A percentile compares a stretch with the other conserved stretches of the same genome.
Evolutionary conservation across 306 rosid species (phyloP).

Genomic region (Acacia melanoxylon): DNA sequence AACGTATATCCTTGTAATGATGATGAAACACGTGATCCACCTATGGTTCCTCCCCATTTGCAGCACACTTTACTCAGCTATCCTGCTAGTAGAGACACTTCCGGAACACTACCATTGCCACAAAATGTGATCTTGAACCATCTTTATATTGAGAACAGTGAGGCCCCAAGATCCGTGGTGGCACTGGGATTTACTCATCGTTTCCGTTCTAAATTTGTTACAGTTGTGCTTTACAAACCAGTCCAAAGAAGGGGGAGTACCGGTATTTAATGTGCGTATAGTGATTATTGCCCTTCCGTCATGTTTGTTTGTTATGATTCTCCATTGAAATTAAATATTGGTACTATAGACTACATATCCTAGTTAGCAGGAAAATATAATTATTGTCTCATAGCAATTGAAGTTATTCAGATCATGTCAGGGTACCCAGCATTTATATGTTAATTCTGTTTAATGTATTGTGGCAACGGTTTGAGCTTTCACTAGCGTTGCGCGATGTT

Average conservation of each 20-base stretch:
- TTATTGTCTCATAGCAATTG: background rate
- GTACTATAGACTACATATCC: constrained; percentile 24
- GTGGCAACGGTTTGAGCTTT: background rate
- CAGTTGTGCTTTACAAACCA: constrained; percentile 95
- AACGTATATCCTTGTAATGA: constrained; percentile 66
- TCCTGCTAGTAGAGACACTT: constrained; percentile 56
- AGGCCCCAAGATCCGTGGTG: constrained; percentile 77
- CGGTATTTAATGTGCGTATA: constrained; percentile 40
- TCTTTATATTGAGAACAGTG: constrained; percentile 87
- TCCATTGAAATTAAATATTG: constrained; percentile 13
- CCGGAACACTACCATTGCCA: constrained; percentile 69
- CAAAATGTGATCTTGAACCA: constrained; percentile 75
- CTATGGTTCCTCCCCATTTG: constrained; percentile 77
- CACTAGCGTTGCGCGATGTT: background rate
- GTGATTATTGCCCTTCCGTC: background rate
- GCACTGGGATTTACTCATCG: constrained; percentile 95
- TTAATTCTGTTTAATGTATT: background rate
- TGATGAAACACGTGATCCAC: constrained; percentile 91
- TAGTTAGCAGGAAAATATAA: constrained; percentile 13
- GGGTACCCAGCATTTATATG: background rate
- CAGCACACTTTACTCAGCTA: constrained; percentile 65
- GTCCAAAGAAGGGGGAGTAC: constrained; percentile 75
- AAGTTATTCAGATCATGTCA: background rate
- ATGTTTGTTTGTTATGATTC: constrained; percentile 36
- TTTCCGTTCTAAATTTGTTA: constrained; percentile 80